Conservation (phyloP, 768 basidiomycete genomes). For the Crepidotus variabilis region DNA sequence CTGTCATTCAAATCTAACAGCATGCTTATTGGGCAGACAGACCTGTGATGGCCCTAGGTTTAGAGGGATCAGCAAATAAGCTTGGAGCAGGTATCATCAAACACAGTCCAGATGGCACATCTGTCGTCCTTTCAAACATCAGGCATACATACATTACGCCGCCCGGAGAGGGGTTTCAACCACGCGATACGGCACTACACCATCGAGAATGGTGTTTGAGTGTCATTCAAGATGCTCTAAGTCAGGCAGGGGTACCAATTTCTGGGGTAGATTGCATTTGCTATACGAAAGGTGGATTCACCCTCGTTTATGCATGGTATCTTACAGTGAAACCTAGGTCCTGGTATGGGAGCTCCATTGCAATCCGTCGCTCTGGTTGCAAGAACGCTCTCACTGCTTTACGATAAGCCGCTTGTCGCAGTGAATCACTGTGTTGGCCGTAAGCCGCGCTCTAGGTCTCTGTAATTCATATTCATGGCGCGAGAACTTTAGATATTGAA, state of each 20-base stretch:
- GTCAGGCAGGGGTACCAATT: constrained; percentile 63
- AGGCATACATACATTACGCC: constrained; percentile 99
- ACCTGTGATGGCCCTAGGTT: constrained; percentile 83
- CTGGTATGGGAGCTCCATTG: constrained; percentile 98
- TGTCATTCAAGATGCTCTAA: constrained; percentile 75
- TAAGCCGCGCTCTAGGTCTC: constrained; percentile 35
- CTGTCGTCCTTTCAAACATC: constrained; percentile 83
- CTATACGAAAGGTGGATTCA: constrained; percentile 84
- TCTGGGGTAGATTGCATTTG: constrained; percentile 91
- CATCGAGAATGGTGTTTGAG: constrained; percentile 90
- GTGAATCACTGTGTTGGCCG: constrained; percentile 99
- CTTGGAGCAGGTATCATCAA: constrained; percentile 90
- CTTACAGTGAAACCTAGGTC: constrained; percentile 51
- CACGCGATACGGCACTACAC: constrained; percentile 91
- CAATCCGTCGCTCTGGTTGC: constrained; percentile 95
- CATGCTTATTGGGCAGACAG: constrained; percentile 37
- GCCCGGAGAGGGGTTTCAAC: constrained; percentile 96
- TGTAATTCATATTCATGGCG: neutral
- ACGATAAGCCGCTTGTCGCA: constrained; percentile 87
- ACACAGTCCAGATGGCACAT: constrained; percentile 71
- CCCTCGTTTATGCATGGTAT: neutral
- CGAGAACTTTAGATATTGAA: constrained; percentile 75
- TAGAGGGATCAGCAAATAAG: constrained; percentile 98
- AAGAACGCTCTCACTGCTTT: constrained; percentile 82
- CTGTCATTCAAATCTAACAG: constrained; percentile 1